These are phyloP conservation scores for Aspergillus incahuasiensis DNA, from an alignment of 495 filamentous ascomycete species.

Conservation along the genomic window DNA sequence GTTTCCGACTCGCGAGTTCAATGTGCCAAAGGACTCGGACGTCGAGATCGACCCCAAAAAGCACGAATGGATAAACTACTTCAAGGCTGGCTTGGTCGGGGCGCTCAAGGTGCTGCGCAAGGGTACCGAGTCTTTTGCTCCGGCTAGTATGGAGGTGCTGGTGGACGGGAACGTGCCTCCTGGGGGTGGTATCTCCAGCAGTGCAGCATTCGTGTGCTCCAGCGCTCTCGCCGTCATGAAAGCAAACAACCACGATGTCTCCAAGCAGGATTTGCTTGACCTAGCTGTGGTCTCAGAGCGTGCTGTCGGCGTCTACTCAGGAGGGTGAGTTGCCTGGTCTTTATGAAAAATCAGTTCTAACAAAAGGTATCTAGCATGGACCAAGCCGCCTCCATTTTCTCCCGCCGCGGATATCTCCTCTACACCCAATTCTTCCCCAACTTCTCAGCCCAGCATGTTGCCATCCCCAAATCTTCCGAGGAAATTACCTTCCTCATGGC, in stretches of 20 bases:
- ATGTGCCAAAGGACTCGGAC: conserved; percentile 58
- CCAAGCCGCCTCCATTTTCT: conserved; percentile 95
- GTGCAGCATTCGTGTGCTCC: conserved; percentile 89
- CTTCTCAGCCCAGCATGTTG: conserved; percentile 69
- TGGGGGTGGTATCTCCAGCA: conserved; percentile 88
- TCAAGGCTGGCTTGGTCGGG: conserved; percentile 83
- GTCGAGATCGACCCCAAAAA: conserved; percentile 77
- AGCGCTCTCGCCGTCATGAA: conserved; percentile 84
- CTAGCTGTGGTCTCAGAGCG: conserved; percentile 91
- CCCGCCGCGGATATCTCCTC: conserved; percentile 74
- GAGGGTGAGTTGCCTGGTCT: conserved; percentile 56
- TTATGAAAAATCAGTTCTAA: background rate
- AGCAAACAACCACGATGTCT: conserved; percentile 78
- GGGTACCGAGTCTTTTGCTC: conserved; percentile 54
- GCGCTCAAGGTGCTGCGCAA: conserved; percentile 74
- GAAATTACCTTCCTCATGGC: conserved; percentile 90
- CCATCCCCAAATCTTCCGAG: conserved; percentile 78
- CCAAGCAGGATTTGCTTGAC: conserved; percentile 86
- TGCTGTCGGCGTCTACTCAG: conserved; percentile 92
- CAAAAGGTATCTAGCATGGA: conserved; percentile 63
- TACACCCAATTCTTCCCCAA: conserved; percentile 85
- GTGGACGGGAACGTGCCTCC: conserved; percentile 89
- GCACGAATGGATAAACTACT: conserved; percentile 98
- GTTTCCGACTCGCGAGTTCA: conserved; percentile 74
- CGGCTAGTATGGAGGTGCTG: conserved; percentile 79